Evolutionary conservation across 2,329 filamentous ascomycete species (phyloP).

Genomic region (Fusarium praegraminearum): DNA sequence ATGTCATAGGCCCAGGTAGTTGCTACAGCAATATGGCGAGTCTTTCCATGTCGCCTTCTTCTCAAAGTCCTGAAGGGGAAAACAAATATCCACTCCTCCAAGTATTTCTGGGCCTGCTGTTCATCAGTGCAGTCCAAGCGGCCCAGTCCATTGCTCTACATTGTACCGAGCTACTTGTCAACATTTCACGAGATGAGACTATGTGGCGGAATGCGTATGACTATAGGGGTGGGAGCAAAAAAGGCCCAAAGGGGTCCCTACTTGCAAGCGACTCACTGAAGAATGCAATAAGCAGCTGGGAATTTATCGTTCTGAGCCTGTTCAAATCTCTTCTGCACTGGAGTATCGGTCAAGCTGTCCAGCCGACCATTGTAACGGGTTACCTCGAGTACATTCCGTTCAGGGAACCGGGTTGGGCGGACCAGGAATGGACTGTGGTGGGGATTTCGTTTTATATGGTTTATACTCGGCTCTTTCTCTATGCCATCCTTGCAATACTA

Average conservation of each 20-base stretch:
- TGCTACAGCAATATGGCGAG: not conserved
- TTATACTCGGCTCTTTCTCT: not conserved
- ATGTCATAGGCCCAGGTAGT: not conserved
- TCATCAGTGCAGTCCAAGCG: not conserved
- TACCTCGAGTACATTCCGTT: too few species aligned
- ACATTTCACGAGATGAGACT: not conserved
- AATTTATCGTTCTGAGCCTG: not conserved
- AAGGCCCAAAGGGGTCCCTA: not conserved
- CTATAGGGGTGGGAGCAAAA: not conserved
- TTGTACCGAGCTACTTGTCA: not conserved
- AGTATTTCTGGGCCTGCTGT: not conserved
- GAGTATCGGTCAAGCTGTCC: not conserved
- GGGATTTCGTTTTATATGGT: not conserved
- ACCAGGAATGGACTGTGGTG: not conserved
- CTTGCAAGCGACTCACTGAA: not conserved
- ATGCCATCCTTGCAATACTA: not conserved
- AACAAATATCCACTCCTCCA: not conserved
- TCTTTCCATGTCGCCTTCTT: not conserved
- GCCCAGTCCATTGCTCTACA: not conserved
- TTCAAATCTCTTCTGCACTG: not conserved
- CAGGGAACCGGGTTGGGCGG: fast-evolving
- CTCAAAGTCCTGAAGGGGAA: fast-evolving
- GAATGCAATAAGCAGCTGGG: not conserved
- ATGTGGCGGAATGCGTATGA: not conserved
- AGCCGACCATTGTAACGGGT: not conserved